Evolutionary conservation across 306 rosid genomes (phyloP).

Genomic region (Ziziphus jujuba): DNA sequence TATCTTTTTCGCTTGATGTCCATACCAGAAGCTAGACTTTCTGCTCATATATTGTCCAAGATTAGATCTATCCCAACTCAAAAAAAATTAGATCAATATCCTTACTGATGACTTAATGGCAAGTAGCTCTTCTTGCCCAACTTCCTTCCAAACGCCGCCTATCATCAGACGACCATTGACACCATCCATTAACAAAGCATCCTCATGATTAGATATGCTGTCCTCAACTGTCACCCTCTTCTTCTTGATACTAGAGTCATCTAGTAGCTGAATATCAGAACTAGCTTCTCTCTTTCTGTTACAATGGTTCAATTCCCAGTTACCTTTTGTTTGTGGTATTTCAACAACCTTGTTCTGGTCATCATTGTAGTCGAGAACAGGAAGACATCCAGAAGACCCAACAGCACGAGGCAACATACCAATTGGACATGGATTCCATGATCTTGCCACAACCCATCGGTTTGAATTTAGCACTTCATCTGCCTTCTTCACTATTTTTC

Average conservation of each 20-base stretch:
- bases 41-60: neutral
- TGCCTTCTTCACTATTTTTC: conserved; percentile 20
- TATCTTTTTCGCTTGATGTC: neutral
- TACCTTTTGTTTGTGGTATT: conserved; percentile 22
- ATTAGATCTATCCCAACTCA: neutral
- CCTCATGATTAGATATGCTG: conserved; percentile 14
- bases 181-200: conserved; percentile 25
- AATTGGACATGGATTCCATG: conserved; percentile 90
- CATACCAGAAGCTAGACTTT: neutral
- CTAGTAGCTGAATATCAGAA: conserved; percentile 40
- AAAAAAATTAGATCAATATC: conserved; percentile 45
- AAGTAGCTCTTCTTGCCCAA: conserved; percentile 55
- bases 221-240: conserved; percentile 42
- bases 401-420: conserved; percentile 79
- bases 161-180: conserved; percentile 49
- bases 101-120: conserved; percentile 59
- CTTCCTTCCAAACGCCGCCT: conserved; percentile 61
- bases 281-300: conserved; percentile 52
- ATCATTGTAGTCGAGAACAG: conserved; percentile 46
- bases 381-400: conserved; percentile 68
- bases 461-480: conserved; percentile 31
- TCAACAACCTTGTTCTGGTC: conserved; percentile 17
- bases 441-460: conserved; percentile 60
- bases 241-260: conserved; percentile 54
- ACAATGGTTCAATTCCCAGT: conserved; percentile 26